Percentiles rank a stretch among this genome's conserved stretches.
These are phyloP conservation scores for Fusarium nodosum DNA, from an alignment of 2,329 filamentous ascomycete species.

Conservation along the genomic window DNA sequence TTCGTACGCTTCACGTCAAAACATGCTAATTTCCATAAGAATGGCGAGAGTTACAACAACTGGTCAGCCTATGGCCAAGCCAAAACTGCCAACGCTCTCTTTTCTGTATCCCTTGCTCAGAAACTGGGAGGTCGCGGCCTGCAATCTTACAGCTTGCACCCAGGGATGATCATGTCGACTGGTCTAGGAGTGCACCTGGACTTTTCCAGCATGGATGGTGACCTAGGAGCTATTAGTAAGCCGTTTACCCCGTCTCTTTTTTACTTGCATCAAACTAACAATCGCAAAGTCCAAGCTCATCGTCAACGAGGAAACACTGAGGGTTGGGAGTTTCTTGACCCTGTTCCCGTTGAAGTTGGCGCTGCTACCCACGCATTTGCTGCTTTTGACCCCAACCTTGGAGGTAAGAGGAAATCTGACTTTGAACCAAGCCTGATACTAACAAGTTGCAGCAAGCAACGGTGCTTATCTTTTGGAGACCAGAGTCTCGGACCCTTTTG, in stretches of 20 bases:
- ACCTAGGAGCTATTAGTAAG: conserved; percentile 40
- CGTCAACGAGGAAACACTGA: conserved; percentile 43
- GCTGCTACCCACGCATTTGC: conserved; percentile 55
- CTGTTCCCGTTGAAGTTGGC: conserved; percentile 49
- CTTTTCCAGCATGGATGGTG: conserved; percentile 24
- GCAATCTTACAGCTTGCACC: conserved; percentile 54
- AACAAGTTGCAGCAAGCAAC: conserved; percentile 47
- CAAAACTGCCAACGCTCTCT: conserved; percentile 57
- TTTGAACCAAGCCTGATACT: background rate
- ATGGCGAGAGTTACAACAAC: conserved; percentile 50
- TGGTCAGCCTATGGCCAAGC: conserved; percentile 57
- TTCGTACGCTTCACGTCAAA: background rate
- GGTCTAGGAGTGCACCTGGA: conserved; percentile 45
- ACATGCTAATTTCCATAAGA: conserved; percentile 36
- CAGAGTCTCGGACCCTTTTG: conserved; percentile 51
- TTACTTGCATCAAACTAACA: background rate
- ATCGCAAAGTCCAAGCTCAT: conserved; percentile 31
- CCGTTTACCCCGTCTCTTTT: fast-evolving
- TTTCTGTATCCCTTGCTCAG: conserved; percentile 51
- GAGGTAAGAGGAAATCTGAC: conserved; percentile 23
- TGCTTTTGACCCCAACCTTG: conserved; percentile 55
- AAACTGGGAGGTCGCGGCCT: conserved; percentile 52
- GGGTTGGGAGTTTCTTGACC: conserved; percentile 39
- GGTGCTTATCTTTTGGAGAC: conserved; percentile 53
- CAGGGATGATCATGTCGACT: conserved; percentile 50